phyloP scores from a whole-genome alignment of 2,329 filamentous ascomycete genomes.

The Neofusicoccum ribis region DNA sequence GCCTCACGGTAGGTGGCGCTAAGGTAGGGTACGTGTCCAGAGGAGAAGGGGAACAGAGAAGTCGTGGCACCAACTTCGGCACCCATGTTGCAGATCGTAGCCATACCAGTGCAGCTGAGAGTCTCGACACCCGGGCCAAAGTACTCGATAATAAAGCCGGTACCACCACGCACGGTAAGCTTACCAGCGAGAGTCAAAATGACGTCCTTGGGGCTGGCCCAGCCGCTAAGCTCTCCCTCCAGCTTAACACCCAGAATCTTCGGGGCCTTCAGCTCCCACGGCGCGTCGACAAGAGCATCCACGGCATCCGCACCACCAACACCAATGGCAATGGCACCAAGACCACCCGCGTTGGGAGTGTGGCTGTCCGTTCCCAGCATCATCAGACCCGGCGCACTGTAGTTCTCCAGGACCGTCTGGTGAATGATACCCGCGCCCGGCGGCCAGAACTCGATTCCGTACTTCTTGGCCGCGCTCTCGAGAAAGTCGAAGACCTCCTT shows the following conservation, averaged over 20 bases:
- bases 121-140: conserved; percentile 86
- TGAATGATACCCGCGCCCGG: conserved; percentile 61
- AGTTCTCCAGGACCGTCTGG: conserved; percentile 97
- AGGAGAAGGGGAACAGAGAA: conserved; percentile 89
- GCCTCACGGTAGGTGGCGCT: conserved; percentile 75
- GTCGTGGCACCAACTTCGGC: conserved; percentile 91
- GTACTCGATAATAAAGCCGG: conserved; percentile 93
- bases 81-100: conserved; percentile 90
- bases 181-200: conserved; percentile 87
- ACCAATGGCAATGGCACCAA: conserved; percentile 92
- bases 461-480: conserved; percentile 70
- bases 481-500: conserved; percentile 98
- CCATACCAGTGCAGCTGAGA: conserved; percentile 89
- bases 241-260: conserved; percentile 84
- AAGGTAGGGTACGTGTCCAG: conserved; percentile 81
- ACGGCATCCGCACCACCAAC: conserved; percentile 97
- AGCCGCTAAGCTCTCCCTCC: conserved; percentile 79
- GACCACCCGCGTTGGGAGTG: conserved; percentile 93
- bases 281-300: conserved; percentile 91
- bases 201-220: conserved; percentile 93
- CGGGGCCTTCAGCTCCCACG: conserved; percentile 96
- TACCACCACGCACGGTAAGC: conserved; percentile 90
- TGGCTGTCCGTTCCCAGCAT: conserved; percentile 98
- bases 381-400: conserved; percentile 94
- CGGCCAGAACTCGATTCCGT: conserved; percentile 48